Conservation (phyloP, 495 filamentous ascomycete genomes). For the Copromyces sp. region DNA sequence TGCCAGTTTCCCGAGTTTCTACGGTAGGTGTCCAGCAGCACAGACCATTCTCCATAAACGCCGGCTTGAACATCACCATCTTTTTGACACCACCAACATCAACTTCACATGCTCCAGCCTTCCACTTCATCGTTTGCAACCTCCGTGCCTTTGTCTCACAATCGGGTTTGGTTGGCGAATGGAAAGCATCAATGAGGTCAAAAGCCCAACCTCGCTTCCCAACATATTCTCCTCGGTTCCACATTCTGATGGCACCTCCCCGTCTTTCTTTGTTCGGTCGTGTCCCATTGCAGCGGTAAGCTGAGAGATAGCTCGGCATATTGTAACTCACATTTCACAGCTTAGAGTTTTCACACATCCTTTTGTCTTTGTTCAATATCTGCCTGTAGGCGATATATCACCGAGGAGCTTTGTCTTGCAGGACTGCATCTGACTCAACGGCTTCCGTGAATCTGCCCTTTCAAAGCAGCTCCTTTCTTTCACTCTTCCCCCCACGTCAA, state of each 20-base stretch:
- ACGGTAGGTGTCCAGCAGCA: neutral
- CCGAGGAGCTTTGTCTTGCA: constrained; percentile 20
- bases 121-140: neutral
- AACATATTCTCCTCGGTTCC: neutral
- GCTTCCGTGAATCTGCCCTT: neutral
- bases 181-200: neutral
- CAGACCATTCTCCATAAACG: neutral
- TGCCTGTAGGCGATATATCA: constrained; percentile 1
- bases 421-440: constrained; percentile 19
- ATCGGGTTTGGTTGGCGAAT: neutral
- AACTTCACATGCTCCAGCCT: neutral
- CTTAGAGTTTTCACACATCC: neutral
- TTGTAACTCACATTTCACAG: neutral
- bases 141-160: neutral
- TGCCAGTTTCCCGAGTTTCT: no score
- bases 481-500: neutral
- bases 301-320: neutral
- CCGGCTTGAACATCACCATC: neutral
- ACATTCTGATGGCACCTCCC: neutral
- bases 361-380: neutral
- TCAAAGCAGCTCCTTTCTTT: constrained; percentile 12
- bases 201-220: neutral
- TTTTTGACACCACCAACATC: neutral
- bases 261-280: constrained; percentile 13
- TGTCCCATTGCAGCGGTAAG: neutral